phyloP scores from a whole-genome alignment of 2,329 filamentous ascomycete species.

The Diaporthe amygdali region DNA sequence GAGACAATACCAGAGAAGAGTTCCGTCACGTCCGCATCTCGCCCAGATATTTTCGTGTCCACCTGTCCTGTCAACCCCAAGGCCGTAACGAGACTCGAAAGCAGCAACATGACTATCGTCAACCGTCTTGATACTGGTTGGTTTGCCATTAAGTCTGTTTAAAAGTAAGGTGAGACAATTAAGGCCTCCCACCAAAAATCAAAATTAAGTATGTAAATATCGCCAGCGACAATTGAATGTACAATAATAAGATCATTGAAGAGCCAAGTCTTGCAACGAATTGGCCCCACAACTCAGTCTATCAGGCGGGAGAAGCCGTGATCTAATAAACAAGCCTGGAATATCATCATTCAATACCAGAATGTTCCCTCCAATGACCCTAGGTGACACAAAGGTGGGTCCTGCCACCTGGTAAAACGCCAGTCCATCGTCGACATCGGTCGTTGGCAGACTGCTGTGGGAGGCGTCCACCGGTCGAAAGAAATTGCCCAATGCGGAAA shows the following conservation, averaged over 20 bases:
- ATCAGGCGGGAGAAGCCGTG: constrained; percentile 1
- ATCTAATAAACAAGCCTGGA: constrained; percentile 8
- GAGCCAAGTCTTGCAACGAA: neutral
- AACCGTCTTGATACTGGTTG: neutral
- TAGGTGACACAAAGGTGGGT: neutral
- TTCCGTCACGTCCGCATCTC: neutral
- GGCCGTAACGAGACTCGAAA: neutral
- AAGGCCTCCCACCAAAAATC: neutral
- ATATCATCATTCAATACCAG: neutral
- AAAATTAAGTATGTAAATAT: neutral
- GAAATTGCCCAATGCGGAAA: constrained; percentile 5
- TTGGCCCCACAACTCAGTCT: neutral
- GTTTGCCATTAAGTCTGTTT: neutral
- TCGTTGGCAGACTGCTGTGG: neutral
- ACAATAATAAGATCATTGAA: no score
- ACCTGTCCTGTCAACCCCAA: neutral
- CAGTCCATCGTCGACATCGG: neutral
- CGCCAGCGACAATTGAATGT: constrained; percentile 9
- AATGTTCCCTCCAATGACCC: neutral
- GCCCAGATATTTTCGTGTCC: neutral
- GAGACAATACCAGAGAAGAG: constrained; percentile 1
- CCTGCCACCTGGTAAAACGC: neutral
- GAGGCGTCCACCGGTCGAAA: neutral
- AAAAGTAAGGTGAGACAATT: neutral
- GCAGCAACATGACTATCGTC: neutral